Conservation (phyloP, 2,329 filamentous ascomycete species). For the Stachybotrys echinatus region DNA sequence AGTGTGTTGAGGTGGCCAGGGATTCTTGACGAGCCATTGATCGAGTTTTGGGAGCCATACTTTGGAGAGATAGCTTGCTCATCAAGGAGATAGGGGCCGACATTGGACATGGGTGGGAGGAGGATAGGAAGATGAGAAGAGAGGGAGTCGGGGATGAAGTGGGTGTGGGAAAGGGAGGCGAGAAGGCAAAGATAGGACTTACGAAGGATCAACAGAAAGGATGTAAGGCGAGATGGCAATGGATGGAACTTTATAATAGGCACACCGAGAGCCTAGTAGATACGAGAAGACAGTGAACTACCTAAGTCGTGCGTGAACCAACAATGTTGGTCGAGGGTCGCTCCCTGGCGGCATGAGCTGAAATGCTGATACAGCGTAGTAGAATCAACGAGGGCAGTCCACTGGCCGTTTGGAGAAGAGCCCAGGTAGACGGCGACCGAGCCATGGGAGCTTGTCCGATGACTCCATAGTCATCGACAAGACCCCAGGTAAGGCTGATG, state of each 20-base stretch:
- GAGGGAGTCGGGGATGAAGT: constrained; percentile 1
- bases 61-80: constrained; percentile 21
- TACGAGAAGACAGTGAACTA: not conserved
- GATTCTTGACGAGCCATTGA: constrained; percentile 9
- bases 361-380: not conserved
- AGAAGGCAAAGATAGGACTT: not conserved
- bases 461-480: not conserved
- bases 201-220: not conserved
- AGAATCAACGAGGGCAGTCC: too few species aligned
- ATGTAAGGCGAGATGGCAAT: not conserved
- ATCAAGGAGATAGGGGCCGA: constrained; percentile 17
- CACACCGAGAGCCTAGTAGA: too few species aligned
- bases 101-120: constrained; percentile 12
- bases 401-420: too few species aligned
- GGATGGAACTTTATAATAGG: not conserved
- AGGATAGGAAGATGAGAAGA: not conserved
- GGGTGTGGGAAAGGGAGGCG: not conserved
- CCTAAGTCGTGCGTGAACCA: not conserved
- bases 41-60: constrained; percentile 19
- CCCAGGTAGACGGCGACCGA: too few species aligned
- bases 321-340: not conserved
- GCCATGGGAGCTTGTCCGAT: too few species aligned
- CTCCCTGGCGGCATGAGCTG: not conserved
- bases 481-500: not conserved
- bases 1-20: constrained; percentile 2